Evolutionary conservation across 2,329 filamentous ascomycete species (phyloP), one percentile per base, ranked within the genome.

Genomic region (Colletotrichum euphorbiae): DNA sequence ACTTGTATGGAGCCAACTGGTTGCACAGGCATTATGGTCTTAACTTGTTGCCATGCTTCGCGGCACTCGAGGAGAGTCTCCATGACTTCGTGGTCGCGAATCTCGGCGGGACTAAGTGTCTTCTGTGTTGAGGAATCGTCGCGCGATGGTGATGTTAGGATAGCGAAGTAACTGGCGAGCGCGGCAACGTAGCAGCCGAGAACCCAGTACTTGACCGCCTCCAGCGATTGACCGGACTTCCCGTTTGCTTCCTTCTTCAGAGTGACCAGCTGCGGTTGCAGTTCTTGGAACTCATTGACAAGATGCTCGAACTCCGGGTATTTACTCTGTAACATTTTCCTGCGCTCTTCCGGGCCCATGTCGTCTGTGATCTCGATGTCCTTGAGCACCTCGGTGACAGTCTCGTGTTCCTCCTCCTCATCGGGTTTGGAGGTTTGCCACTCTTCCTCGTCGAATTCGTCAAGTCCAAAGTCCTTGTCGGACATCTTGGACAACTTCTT

Each of bases 251-350:
- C 83, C 56, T 86, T 82, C 55, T 89, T 87, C 51, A 91, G 82
- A 8, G 84, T 80, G 11, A 82, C 81, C 8, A 96, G 80, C 13
- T 88, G 81, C 21, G 90, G 87, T 74, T 94, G 91, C 52, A 97
- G 81, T n/a, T 86, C 82, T 61, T 91, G 77, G 68, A 96, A 91
- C 74, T 98, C 95, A 72, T 91, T 90, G 54, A 92, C 90, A 42
- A 99, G 84, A 64, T 91, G 91, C 70, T 97, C 92, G 72, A 98
- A 96, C 76, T 99, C 96, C 3, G 97, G 96, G 77, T 99, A 98
- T 77, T 93, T 87, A 52, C 89, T 87, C 73, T 90, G 89, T 57
- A 99, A 80, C 15, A 98, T 86, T 75, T 90, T 91, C 71, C 91
- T 81, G 71, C 90, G 87, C 76, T 98, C 94, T 46, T 92, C 90